Percentiles rank a stretch among this genome's conserved stretches.
Conservation (phyloP, 257 asterid genomes). For the Ballota nigra region DNA sequence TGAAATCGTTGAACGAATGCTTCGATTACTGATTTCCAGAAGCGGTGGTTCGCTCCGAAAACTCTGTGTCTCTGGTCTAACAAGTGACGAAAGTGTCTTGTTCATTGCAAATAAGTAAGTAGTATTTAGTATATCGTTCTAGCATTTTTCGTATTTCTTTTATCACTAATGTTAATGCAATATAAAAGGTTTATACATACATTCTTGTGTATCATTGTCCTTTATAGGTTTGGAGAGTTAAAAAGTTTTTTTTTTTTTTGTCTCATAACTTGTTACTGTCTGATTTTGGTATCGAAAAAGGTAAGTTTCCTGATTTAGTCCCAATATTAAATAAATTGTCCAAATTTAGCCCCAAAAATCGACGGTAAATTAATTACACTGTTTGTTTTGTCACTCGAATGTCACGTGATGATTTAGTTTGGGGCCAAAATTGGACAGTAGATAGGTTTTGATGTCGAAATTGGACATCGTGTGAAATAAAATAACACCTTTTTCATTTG, state of each 20-base stretch:
- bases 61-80: slow-evolving; percentile 56
- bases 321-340: not conserved
- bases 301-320: not conserved
- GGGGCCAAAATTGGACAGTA: not conserved
- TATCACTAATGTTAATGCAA: not conserved
- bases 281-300: not conserved
- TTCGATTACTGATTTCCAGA: slow-evolving; percentile 55
- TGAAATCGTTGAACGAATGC: slow-evolving; percentile 52
- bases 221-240: not conserved
- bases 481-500: not conserved
- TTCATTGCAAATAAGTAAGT: slow-evolving; percentile 70
- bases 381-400: not conserved
- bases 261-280: not conserved
- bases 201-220: not conserved
- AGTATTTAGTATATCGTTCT: slow-evolving; percentile 21
- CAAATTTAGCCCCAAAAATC: not conserved
- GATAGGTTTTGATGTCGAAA: not conserved
- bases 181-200: not conserved
- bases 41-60: slow-evolving; percentile 63
- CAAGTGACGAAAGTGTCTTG: slow-evolving; percentile 46
- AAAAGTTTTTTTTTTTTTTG: too few species aligned
- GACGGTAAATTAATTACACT: not conserved
- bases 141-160: slow-evolving; percentile 5
- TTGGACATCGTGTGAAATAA: not conserved
- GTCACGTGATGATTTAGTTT: not conserved